Evolutionary conservation across 2,329 filamentous ascomycete genomes (phyloP).

Genomic region (Fusarium buharicum): DNA sequence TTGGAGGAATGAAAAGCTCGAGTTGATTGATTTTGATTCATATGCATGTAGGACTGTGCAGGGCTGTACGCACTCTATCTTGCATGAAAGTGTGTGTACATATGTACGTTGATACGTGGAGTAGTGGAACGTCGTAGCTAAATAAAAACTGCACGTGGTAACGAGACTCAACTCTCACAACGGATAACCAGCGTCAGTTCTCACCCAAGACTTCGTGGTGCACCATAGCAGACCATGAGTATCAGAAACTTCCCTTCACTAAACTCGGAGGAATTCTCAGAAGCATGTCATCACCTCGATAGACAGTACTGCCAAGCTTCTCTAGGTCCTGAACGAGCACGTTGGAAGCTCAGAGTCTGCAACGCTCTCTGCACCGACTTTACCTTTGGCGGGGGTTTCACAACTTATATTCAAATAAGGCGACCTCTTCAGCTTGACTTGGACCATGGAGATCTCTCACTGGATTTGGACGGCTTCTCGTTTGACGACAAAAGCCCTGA

Average conservation of each 20-base stretch:
- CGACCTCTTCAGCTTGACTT: slow-evolving; percentile 59
- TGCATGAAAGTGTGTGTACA: no score
- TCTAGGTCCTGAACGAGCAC: slow-evolving; percentile 63
- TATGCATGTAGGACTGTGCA: no score
- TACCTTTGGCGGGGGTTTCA: slow-evolving; percentile 55
- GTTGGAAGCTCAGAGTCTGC: slow-evolving; percentile 66
- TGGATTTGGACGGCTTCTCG: slow-evolving; percentile 58
- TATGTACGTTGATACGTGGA: no score
- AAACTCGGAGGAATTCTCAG: slow-evolving; percentile 69
- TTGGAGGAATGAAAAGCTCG: no score
- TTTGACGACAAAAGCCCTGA: slow-evolving; percentile 48
- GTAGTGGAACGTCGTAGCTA: not conserved
- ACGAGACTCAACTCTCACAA: not conserved
- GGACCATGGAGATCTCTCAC: slow-evolving; percentile 59
- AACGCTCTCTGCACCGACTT: slow-evolving; percentile 61
- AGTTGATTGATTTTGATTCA: no score
- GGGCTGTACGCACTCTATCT: no score
- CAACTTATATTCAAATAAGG: slow-evolving; percentile 67
- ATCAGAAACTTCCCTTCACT: slow-evolving; percentile 71
- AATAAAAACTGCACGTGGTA: not conserved
- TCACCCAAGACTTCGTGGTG: not conserved
- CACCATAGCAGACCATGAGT: slow-evolving; percentile 47
- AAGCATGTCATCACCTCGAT: slow-evolving; percentile 72
- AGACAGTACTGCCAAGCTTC: slow-evolving; percentile 67
- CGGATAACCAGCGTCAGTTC: not conserved